Conservation (phyloP, 139 green algal genomes). For the Diplosphaera chodatii region DNA sequence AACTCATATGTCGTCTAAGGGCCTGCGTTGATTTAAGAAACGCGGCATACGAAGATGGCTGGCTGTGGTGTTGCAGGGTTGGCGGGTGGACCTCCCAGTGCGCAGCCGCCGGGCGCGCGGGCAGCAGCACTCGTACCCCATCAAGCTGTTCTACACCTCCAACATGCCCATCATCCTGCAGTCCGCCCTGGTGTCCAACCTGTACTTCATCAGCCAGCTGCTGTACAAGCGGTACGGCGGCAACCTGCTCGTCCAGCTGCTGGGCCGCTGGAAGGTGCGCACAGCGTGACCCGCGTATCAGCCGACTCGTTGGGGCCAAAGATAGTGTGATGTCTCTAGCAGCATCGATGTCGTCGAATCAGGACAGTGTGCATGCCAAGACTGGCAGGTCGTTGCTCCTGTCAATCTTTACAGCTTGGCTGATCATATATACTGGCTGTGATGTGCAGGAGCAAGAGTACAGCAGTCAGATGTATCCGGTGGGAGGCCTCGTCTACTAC, state of each 20-base stretch:
- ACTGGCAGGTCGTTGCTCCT: too few species aligned
- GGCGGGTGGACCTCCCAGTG: slow-evolving; percentile 96
- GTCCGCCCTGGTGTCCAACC: slow-evolving; percentile 96
- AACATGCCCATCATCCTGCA: slow-evolving; percentile 99
- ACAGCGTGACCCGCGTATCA: too few species aligned
- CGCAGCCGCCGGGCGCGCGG: slow-evolving; percentile 86
- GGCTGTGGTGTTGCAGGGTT: slow-evolving; percentile 81
- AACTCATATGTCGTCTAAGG: too few species aligned
- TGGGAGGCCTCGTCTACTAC: slow-evolving; percentile 98
- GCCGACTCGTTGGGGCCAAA: too few species aligned
- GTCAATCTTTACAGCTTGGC: too few species aligned
- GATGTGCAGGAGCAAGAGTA: slow-evolving; percentile 53
- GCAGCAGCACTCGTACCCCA: slow-evolving; percentile 87
- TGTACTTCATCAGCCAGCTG: slow-evolving; percentile 99
- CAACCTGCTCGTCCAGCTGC: slow-evolving; percentile 89
- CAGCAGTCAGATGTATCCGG: slow-evolving; percentile 75
- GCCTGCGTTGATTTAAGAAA: too few species aligned
- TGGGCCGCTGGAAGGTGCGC: slow-evolving; percentile 71
- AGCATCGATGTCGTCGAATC: too few species aligned
- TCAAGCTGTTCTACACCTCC: slow-evolving; percentile 99
- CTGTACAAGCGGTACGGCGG: slow-evolving; percentile 91
- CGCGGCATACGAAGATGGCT: too few species aligned
- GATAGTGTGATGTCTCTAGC: too few species aligned
- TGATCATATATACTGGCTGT: too few species aligned
- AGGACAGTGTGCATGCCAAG: too few species aligned